Base-by-base conservation (phyloP, 768 basidiomycete species). In the Phanerochaete sordida region DNA sequence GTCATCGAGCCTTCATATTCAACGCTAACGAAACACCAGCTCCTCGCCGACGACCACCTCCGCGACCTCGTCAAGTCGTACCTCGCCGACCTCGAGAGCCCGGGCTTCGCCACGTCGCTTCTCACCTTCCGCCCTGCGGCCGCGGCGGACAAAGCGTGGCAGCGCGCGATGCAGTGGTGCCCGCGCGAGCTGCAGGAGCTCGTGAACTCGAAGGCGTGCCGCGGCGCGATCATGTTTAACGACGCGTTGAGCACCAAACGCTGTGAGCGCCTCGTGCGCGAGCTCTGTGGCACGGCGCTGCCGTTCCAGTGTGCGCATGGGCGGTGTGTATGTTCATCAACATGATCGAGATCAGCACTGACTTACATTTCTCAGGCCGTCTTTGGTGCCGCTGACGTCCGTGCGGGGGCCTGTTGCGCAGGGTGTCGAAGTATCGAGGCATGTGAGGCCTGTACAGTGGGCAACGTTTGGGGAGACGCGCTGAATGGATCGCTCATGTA, bases 261-360 rank as follows among this genome's bases (percentile, higher is more conserved):
- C 69, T 92, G 93, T 70, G 70, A 81, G 64, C 75, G 78, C 49
- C 81, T 99, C 44, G 78, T 98, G 47, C 66, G 68, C 6, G 81
- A 85, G 64, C 79, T 99, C 28, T 79, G 87, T 9, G 71, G 80
- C 62, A 93, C 93, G 2, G 79, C 81, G 3, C 89, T 92, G 67
- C 95, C 96, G 1, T 98, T 97, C 73, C 92, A 93, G 70, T 99
- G 97, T 74, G 97, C 97, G 31, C 97, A 99, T 73, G 97, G 96
- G 69, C 81, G 91, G 91, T 62, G 23, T 7, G 56, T 24, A 11
- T 12, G 2, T 26, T 12, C 19, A 1, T 24, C 31, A 7, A 19
- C 26, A 12, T 33, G 15, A 35, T 15, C 8, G 2, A 23, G 24
- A 54, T 19, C 6, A 15, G 24, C 1, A 37, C 31, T 33, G 4